These are phyloP conservation scores for Penicillium chermesinum DNA, from an alignment of 495 filamentous ascomycete genomes.

Conservation along the genomic window DNA sequence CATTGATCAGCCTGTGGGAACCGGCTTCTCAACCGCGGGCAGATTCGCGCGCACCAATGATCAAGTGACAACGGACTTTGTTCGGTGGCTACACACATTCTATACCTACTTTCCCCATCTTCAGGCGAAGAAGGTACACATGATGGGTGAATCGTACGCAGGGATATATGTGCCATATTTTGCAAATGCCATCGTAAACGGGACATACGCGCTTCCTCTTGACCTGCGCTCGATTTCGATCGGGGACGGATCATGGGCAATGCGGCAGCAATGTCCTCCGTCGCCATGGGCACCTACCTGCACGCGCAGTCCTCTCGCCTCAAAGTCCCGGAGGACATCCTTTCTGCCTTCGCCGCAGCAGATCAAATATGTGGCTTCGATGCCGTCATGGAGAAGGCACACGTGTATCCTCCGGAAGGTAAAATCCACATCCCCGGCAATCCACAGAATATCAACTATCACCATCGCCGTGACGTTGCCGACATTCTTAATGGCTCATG, in stretches of 20 bases:
- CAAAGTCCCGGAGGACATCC: slow-evolving; percentile 22
- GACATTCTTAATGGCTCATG: slow-evolving; percentile 17
- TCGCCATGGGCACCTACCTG: slow-evolving; percentile 25
- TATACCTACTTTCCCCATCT: slow-evolving; percentile 29
- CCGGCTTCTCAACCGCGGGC: slow-evolving; percentile 33
- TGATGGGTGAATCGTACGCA: slow-evolving; percentile 41
- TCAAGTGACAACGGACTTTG: slow-evolving; percentile 30
- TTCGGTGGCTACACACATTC: slow-evolving; percentile 34
- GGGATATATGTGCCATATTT: slow-evolving; percentile 42
- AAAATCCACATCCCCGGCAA: slow-evolving; percentile 33
- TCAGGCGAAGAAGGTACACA: slow-evolving; percentile 30
- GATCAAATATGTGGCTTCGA: slow-evolving; percentile 33
- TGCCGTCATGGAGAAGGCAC: slow-evolving; percentile 22
- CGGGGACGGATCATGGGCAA: slow-evolving; percentile 34
- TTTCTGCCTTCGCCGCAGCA: slow-evolving; percentile 24
- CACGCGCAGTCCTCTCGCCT: slow-evolving; percentile 18
- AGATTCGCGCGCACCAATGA: slow-evolving; percentile 22
- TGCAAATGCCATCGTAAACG: slow-evolving; percentile 28
- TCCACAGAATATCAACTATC: slow-evolving; percentile 31
- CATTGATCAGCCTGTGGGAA: slow-evolving; percentile 40
- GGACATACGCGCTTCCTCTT: slow-evolving; percentile 23
- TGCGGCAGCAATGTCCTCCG: slow-evolving; percentile 27
- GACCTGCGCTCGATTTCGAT: slow-evolving; percentile 33
- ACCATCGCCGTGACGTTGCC: slow-evolving; percentile 13
- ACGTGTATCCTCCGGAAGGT: slow-evolving; percentile 27